Evolutionary conservation across 306 rosid species (phyloP).

Genomic region (Rosa rugosa): DNA sequence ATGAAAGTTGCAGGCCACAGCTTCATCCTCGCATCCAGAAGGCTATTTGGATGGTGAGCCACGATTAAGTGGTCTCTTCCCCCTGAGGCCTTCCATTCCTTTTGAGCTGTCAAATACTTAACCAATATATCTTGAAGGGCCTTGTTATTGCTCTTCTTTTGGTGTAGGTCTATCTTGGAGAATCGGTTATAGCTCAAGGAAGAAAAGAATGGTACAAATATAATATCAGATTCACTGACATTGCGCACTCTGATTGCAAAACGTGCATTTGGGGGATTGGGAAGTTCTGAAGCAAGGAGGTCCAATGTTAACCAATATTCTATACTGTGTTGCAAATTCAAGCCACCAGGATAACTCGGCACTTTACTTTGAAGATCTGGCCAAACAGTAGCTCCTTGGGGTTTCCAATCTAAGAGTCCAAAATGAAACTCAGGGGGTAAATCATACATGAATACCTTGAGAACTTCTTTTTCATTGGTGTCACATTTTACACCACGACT

Average conservation of each 20-base stretch:
- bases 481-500: slow-evolving; percentile 25
- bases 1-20: slow-evolving; percentile 70
- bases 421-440: slow-evolving; percentile 68
- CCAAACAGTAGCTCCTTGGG: slow-evolving; percentile 47
- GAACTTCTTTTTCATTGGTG: slow-evolving; percentile 22
- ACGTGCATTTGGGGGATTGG: slow-evolving; percentile 36
- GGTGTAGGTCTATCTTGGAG: slow-evolving; percentile 38
- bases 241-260: slow-evolving; percentile 57
- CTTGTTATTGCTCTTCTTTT: slow-evolving; percentile 50
- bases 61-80: slow-evolving; percentile 75
- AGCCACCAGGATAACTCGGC: slow-evolving; percentile 73
- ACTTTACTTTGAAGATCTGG: slow-evolving; percentile 50
- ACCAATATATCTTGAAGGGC: slow-evolving; percentile 61
- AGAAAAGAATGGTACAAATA: slow-evolving; percentile 82
- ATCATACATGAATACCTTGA: slow-evolving; percentile 75
- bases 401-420: slow-evolving; percentile 64
- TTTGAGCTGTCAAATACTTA: slow-evolving; percentile 43
- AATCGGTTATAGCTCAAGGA: slow-evolving; percentile 62
- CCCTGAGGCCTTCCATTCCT: slow-evolving; percentile 72
- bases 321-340: slow-evolving; percentile 80
- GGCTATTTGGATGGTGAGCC: slow-evolving; percentile 90
- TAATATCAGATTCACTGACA: slow-evolving; percentile 61
- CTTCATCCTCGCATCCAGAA: slow-evolving; percentile 65
- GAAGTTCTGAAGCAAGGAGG: slow-evolving; percentile 62
- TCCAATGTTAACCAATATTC: slow-evolving; percentile 85